These are phyloP conservation scores for Hymenoscyphus albidus DNA, from an alignment of 2,329 filamentous ascomycete species.

Conservation along the genomic window DNA sequence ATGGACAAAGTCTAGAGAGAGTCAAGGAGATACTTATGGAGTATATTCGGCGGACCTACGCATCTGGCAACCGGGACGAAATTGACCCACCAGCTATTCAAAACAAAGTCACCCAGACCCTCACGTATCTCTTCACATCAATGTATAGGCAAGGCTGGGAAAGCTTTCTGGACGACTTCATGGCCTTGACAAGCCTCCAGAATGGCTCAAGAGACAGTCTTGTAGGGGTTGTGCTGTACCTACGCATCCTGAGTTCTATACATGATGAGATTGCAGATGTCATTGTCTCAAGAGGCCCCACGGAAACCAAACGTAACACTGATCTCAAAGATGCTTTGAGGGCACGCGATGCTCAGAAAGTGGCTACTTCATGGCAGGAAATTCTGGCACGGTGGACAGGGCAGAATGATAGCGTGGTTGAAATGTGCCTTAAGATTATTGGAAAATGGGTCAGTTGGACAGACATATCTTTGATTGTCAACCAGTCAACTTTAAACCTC, in stretches of 20 bases:
- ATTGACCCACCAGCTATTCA: constrained; percentile 76
- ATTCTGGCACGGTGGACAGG: constrained; percentile 70
- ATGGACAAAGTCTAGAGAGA: constrained; percentile 65
- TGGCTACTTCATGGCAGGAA: constrained; percentile 87
- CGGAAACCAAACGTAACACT: constrained; percentile 80
- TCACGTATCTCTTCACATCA: constrained; percentile 88
- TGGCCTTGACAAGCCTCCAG: constrained; percentile 64
- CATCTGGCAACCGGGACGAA: constrained; percentile 47
- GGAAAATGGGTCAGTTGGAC: constrained; percentile 99
- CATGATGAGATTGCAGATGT: constrained; percentile 98
- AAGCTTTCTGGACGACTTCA: constrained; percentile 85
- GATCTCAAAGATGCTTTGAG: constrained; percentile 89
- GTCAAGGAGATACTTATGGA: constrained; percentile 78
- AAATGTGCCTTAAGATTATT: constrained; percentile 86
- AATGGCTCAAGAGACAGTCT: constrained; percentile 65
- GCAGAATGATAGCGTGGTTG: constrained; percentile 68
- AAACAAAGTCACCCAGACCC: constrained; percentile 94
- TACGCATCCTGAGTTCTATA: constrained; percentile 82
- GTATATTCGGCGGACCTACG: constrained; percentile 76
- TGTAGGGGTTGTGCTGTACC: constrained; percentile 76
- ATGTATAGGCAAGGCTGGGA: constrained; percentile 86
- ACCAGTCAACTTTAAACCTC: constrained; percentile 78
- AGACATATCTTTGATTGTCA: constrained; percentile 90
- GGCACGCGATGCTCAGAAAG: constrained; percentile 80
- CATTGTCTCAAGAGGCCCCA: constrained; percentile 71